Percentiles rank a stretch among this genome's conserved stretches.
Conservation (phyloP, 129 eudicot species). For the Heracleum sosnowskyi region DNA sequence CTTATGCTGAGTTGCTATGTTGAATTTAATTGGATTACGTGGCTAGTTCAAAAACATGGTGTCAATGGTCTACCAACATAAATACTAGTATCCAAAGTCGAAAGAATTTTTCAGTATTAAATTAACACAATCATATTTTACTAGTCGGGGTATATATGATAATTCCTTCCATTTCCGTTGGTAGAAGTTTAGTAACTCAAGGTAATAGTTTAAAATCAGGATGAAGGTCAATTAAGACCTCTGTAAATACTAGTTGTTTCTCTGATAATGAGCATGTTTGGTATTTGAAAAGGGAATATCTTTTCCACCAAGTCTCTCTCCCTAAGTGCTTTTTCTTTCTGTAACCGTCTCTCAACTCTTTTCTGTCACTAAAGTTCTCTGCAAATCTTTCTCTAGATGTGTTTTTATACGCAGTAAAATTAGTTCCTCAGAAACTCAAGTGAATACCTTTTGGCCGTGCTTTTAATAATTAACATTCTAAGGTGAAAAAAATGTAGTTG, state of each 20-base stretch:
- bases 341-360: not conserved
- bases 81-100: not conserved
- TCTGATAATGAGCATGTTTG: not conserved
- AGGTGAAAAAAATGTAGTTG: not conserved
- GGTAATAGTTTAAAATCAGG: not conserved
- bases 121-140: not conserved
- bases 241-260: not conserved
- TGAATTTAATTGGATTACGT: not conserved
- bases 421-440: not conserved
- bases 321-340: not conserved
- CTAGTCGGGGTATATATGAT: not conserved
- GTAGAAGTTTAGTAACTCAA: not conserved
- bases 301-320: not conserved
- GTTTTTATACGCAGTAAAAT: not conserved
- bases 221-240: not conserved
- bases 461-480: not conserved
- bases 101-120: not conserved
- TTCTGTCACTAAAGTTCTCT: not conserved
- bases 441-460: not conserved
- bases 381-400: not conserved
- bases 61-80: not conserved
- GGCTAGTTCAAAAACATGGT: not conserved
- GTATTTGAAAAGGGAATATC: not conserved
- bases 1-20: not conserved
- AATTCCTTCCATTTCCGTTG: not conserved